Conservation (phyloP, 2,329 filamentous ascomycete genomes). For the Rhinocladiella similis region DNA sequence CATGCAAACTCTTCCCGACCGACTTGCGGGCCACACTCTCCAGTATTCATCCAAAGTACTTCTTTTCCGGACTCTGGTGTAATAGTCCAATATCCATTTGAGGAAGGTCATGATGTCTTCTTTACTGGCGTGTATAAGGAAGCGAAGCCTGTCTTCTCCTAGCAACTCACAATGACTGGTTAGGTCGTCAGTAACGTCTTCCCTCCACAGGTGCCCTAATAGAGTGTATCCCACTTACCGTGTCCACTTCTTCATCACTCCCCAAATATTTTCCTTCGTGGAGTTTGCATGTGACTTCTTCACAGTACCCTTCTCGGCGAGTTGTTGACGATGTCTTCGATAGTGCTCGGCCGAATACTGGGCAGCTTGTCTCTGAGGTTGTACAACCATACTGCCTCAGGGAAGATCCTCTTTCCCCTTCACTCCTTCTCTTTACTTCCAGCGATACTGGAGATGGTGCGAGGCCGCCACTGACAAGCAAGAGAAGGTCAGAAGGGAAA, state of each 20-base stretch:
- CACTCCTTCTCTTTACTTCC: conserved; percentile 9
- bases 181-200: too few species aligned
- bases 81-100: conserved; percentile 2
- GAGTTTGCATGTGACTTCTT: conserved; percentile 21
- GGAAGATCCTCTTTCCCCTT: conserved; percentile 7
- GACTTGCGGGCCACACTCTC: neutral
- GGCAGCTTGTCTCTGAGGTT: conserved; percentile 8
- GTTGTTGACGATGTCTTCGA: conserved; percentile 12
- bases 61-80: conserved; percentile 1
- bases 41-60: conserved; percentile 1
- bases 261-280: conserved; percentile 20
- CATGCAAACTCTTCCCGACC: too few species aligned
- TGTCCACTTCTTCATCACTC: conserved; percentile 18
- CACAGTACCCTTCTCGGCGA: neutral
- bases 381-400: conserved; percentile 2
- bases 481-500: neutral
- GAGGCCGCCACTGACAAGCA: conserved; percentile 4
- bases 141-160: too few species aligned
- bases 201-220: too few species aligned
- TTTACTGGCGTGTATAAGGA: too few species aligned
- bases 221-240: neutral
- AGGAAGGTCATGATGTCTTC: neutral
- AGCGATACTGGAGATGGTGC: conserved; percentile 1
- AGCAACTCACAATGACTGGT: too few species aligned
- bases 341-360: conserved; percentile 12